phyloP scores from a whole-genome alignment of 2,329 filamentous ascomycete genomes.

The Rhinocladiella similis region DNA sequence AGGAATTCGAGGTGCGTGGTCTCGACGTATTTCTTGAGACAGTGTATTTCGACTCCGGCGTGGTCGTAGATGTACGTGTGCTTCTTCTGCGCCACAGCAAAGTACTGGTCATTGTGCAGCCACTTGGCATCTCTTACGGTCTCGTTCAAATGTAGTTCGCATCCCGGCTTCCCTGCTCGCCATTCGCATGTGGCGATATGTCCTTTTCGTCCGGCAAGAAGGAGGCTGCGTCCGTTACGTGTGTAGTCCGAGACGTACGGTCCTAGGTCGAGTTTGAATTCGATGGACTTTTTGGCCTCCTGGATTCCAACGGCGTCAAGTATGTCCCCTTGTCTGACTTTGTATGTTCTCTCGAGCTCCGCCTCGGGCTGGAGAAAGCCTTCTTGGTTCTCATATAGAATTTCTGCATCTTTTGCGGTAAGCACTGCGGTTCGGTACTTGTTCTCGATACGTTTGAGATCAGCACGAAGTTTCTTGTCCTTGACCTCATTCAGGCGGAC shows the following conservation, averaged over 20 bases:
- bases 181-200: slow-evolving; percentile 97
- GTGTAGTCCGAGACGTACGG: slow-evolving; percentile 90
- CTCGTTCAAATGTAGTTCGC: slow-evolving; percentile 87
- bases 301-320: slow-evolving; percentile 71
- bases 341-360: slow-evolving; percentile 89
- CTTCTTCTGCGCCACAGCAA: slow-evolving; percentile 95
- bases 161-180: slow-evolving; percentile 86
- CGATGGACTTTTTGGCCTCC: slow-evolving; percentile 89
- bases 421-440: slow-evolving; percentile 80
- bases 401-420: slow-evolving; percentile 91
- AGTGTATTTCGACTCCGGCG: slow-evolving; percentile 88
- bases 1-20: slow-evolving; percentile 93
- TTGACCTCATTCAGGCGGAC: slow-evolving; percentile 72
- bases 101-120: slow-evolving; percentile 90
- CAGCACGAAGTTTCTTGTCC: slow-evolving; percentile 86
- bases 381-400: slow-evolving; percentile 80
- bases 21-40: slow-evolving; percentile 84
- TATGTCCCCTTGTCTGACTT: slow-evolving; percentile 87
- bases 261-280: slow-evolving; percentile 78
- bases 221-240: slow-evolving; percentile 79
- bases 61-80: slow-evolving; percentile 95
- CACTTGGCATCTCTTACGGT: slow-evolving; percentile 86
- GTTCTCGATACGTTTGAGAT: slow-evolving; percentile 73
- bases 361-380: slow-evolving; percentile 87
- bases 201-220: slow-evolving; percentile 86